These are phyloP conservation scores for Penicillium psychrosexuale DNA, from an alignment of 2,329 filamentous ascomycete species.

Conservation along the genomic window DNA sequence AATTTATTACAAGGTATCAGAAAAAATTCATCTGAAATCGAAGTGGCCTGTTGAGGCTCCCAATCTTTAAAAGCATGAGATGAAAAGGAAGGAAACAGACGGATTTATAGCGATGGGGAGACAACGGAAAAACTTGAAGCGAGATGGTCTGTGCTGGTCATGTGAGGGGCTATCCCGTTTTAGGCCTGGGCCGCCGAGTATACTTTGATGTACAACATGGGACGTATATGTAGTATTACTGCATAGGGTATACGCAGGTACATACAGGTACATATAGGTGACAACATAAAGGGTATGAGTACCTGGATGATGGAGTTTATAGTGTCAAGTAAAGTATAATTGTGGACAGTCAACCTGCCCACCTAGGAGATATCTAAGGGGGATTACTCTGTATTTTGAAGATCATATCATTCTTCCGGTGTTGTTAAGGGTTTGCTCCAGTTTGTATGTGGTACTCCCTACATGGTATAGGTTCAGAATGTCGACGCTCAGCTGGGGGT, in stretches of 20 bases:
- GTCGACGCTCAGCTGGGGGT: too few species aligned
- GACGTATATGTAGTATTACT: neutral
- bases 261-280: neutral
- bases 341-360: neutral
- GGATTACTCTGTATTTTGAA: neutral
- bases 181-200: neutral
- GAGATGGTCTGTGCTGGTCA: conserved; percentile 35
- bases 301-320: neutral
- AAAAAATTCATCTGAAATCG: conserved; percentile 19
- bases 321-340: neutral
- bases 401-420: too few species aligned
- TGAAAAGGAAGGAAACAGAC: conserved; percentile 14
- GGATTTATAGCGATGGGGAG: conserved; percentile 18
- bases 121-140: conserved; percentile 31
- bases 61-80: conserved; percentile 19
- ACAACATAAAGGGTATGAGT: too few species aligned
- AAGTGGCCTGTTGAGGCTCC: conserved; percentile 28
- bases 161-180: conserved; percentile 19
- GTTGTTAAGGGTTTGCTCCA: too few species aligned
- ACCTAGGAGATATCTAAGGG: too few species aligned
- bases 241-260: neutral
- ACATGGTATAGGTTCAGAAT: too few species aligned
- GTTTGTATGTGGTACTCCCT: too few species aligned
- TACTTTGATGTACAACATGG: neutral
- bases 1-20: conserved; percentile 23